Evolutionary conservation across 1,284 basidiomycete species (phyloP).

Genomic region (Papiliotrema laurentii): DNA sequence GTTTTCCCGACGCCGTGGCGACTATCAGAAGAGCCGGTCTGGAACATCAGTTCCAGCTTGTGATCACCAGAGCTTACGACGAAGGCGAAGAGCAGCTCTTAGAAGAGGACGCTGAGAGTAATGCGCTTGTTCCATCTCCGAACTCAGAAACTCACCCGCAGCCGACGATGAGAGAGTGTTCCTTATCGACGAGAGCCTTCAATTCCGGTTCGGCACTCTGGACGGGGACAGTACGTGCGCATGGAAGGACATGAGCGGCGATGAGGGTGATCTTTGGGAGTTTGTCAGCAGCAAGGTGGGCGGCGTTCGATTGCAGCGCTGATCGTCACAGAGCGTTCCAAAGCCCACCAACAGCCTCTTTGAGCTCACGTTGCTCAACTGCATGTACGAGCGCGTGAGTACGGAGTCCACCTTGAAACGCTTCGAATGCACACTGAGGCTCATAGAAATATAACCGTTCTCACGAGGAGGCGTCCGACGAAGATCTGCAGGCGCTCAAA

Average conservation of each 20-base stretch:
- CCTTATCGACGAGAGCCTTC: slow-evolving; percentile 80
- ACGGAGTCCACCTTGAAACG: not conserved
- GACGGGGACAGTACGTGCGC: slow-evolving; percentile 78
- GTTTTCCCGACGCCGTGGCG: slow-evolving; percentile 92
- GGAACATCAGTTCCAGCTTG: slow-evolving; percentile 92
- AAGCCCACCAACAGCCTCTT: slow-evolving; percentile 81
- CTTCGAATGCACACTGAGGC: slow-evolving; percentile 2
- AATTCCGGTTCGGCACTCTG: slow-evolving; percentile 69
- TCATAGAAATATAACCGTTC: slow-evolving; percentile 68
- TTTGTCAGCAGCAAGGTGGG: slow-evolving; percentile 46
- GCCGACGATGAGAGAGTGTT: slow-evolving; percentile 89
- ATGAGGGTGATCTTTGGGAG: slow-evolving; percentile 48
- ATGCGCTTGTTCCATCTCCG: slow-evolving; percentile 36
- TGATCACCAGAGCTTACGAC: slow-evolving; percentile 89
- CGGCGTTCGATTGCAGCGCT: slow-evolving; percentile 48
- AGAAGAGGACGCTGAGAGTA: slow-evolving; percentile 93
- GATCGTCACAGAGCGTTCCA: slow-evolving; percentile 56
- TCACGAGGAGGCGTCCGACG: slow-evolving; percentile 65
- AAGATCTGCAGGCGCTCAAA: slow-evolving; percentile 69
- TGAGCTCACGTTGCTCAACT: slow-evolving; percentile 88
- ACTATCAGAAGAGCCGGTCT: slow-evolving; percentile 79
- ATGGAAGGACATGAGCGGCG: slow-evolving; percentile 74
- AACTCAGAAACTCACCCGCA: slow-evolving; percentile 36
- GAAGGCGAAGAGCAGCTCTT: slow-evolving; percentile 91
- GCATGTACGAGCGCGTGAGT: slow-evolving; percentile 71